These are phyloP conservation scores for Backusella liffmaniae DNA, from an alignment of 192 early-diverging fungal genomes.

Conservation along the genomic window DNA sequence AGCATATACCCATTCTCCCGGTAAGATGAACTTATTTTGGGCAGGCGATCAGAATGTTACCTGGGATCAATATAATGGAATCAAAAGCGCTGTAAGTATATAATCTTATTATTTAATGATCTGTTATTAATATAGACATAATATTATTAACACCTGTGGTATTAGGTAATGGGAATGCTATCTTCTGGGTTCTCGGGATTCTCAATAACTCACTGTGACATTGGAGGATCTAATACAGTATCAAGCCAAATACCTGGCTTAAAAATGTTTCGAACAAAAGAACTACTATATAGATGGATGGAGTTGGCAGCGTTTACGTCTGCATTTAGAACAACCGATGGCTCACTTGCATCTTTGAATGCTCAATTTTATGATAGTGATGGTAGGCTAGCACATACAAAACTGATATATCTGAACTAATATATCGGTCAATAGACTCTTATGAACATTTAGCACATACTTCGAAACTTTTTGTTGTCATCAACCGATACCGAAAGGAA, in stretches of 20 bases:
- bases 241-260: slow-evolving; percentile 24
- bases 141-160: neutral
- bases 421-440: slow-evolving; percentile 16
- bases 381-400: slow-evolving; percentile 14
- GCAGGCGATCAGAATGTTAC: slow-evolving; percentile 42
- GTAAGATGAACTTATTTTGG: slow-evolving; percentile 38
- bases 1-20: slow-evolving; percentile 34
- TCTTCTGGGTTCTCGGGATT: slow-evolving; percentile 39
- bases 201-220: slow-evolving; percentile 36
- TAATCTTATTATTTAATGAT: neutral
- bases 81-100: slow-evolving; percentile 40
- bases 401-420: neutral
- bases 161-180: slow-evolving; percentile 39
- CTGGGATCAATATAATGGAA: slow-evolving; percentile 43
- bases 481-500: slow-evolving; percentile 28
- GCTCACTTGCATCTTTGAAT: slow-evolving; percentile 29
- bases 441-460: slow-evolving; percentile 31
- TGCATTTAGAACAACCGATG: slow-evolving; percentile 36
- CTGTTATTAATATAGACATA: neutral
- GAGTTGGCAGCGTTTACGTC: slow-evolving; percentile 38
- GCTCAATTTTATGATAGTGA: slow-evolving; percentile 43
- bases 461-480: slow-evolving; percentile 24
- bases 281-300: slow-evolving; percentile 42
- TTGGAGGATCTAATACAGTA: slow-evolving; percentile 38
- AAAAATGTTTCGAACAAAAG: slow-evolving; percentile 25